Percentiles rank a stretch among this genome's conserved stretches.
phyloP scores from a whole-genome alignment of 768 basidiomycete genomes.

The Tephrocybe sp. region DNA sequence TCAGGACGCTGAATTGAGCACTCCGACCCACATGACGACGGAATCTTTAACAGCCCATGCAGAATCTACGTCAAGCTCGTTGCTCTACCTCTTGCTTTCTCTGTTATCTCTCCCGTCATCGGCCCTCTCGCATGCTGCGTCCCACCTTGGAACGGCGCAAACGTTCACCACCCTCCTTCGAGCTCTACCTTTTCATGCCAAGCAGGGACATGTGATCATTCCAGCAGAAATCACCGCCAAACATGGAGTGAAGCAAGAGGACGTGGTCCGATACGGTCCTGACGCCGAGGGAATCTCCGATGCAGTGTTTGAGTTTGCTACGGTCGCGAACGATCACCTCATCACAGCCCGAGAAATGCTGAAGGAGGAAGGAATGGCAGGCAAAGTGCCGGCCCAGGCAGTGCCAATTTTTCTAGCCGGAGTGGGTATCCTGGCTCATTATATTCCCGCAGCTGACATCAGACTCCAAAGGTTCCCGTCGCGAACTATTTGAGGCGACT shows the following conservation, averaged over 20 bases:
- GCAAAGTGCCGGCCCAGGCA: conserved; percentile 53
- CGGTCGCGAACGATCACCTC: conserved; percentile 77
- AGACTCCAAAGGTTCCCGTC: conserved; percentile 62
- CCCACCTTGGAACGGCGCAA: conserved; percentile 78
- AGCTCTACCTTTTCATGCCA: conserved; percentile 75
- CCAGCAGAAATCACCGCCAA: conserved; percentile 82
- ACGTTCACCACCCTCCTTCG: conserved; percentile 72
- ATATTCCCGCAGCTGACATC: conserved; percentile 17
- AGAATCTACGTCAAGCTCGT: conserved; percentile 77
- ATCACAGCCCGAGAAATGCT: conserved; percentile 73
- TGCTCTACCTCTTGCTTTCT: conserved; percentile 75
- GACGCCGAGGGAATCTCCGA: conserved; percentile 64
- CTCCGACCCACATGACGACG: conserved; percentile 62
- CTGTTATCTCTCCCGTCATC: conserved; percentile 56
- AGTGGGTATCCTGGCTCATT: conserved; percentile 45
- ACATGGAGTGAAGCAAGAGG: conserved; percentile 78
- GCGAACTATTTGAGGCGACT: conserved; percentile 61
- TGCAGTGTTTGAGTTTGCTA: conserved; percentile 83
- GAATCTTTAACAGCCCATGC: conserved; percentile 72
- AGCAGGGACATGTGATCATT: conserved; percentile 68
- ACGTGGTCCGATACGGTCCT: conserved; percentile 63
- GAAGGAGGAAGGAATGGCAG: conserved; percentile 45
- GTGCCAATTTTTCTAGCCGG: conserved; percentile 74
- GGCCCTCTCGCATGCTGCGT: conserved; percentile 71
- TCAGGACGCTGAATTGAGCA: conserved; percentile 68